Conservation (phyloP, 768 basidiomycete genomes). For the Pleurotus tuber-regium region DNA sequence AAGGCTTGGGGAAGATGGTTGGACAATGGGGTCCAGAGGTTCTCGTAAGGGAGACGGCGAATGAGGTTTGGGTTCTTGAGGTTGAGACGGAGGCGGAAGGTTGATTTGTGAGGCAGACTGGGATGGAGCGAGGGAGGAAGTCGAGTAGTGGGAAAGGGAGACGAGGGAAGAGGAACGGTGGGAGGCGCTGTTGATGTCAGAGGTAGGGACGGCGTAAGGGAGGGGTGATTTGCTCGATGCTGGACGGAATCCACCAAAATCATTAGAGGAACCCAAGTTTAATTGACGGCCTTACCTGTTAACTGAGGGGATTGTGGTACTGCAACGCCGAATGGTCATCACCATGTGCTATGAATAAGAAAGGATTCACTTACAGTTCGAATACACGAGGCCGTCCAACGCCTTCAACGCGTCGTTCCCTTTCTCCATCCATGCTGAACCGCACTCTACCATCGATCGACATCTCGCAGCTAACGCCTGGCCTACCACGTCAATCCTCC, state of each 20-base stretch:
- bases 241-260: neutral
- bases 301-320: too few relatives aligned
- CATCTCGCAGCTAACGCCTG: constrained; percentile 64
- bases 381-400: constrained; percentile 27
- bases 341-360: too few relatives aligned
- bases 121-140: constrained; percentile 69
- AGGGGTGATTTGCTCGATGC: constrained; percentile 25
- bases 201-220: constrained; percentile 31
- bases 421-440: constrained; percentile 63
- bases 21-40: neutral
- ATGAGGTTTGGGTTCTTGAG: neutral
- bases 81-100: neutral
- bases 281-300: too few relatives aligned
- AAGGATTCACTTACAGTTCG: neutral
- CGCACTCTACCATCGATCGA: constrained; percentile 66
- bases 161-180: neutral
- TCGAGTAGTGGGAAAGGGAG: constrained; percentile 6
- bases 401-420: constrained; percentile 57
- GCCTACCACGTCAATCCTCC: constrained; percentile 52
- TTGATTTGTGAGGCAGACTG: constrained; percentile 70
- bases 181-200: constrained; percentile 30
- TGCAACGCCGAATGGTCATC: too few relatives aligned
- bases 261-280: neutral
- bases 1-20: neutral
- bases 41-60: neutral